These are phyloP conservation scores for Keithomyces neogunnii DNA, from an alignment of 2,329 filamentous ascomycete genomes.

Conservation along the genomic window DNA sequence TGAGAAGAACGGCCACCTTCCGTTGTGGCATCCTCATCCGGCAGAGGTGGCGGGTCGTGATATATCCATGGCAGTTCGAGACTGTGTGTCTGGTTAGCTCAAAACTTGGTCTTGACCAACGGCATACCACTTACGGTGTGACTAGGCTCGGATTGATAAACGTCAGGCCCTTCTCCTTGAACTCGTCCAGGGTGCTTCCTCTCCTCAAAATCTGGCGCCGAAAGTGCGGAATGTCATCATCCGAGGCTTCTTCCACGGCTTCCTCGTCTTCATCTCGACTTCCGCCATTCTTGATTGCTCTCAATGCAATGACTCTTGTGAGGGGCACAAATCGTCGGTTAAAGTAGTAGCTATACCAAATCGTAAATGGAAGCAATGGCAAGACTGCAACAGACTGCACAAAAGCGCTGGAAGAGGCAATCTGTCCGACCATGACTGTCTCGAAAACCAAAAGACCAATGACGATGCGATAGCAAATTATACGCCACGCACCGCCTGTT, in stretches of 20 bases:
- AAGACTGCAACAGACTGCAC: constrained; percentile 63
- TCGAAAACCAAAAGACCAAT: constrained; percentile 85
- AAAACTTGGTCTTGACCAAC: not conserved
- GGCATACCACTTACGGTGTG: constrained; percentile 44
- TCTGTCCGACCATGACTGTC: constrained; percentile 78
- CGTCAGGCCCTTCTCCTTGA: constrained; percentile 56
- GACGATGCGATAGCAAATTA: constrained; percentile 89
- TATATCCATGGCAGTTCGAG: constrained; percentile 66
- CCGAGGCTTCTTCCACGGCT: constrained; percentile 27
- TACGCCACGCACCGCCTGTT: constrained; percentile 88
- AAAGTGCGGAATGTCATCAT: constrained; percentile 34
- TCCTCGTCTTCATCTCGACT: constrained; percentile 32
- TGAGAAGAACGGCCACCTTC: constrained; percentile 14
- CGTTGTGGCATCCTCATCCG: constrained; percentile 17
- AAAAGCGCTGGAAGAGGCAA: constrained; percentile 67
- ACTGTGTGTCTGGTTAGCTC: constrained; percentile 23
- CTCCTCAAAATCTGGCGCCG: constrained; percentile 36
- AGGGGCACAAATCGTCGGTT: constrained; percentile 74
- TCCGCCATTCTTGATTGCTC: constrained; percentile 62
- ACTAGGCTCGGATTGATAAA: constrained; percentile 74
- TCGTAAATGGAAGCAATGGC: constrained; percentile 68
- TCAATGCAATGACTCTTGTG: constrained; percentile 84
- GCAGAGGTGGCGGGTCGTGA: constrained; percentile 39
- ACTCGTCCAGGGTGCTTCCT: constrained; percentile 63
- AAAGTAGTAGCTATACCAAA: constrained; percentile 87